Conservation (phyloP, 768 basidiomycete species). For the Piloderma croceum region DNA sequence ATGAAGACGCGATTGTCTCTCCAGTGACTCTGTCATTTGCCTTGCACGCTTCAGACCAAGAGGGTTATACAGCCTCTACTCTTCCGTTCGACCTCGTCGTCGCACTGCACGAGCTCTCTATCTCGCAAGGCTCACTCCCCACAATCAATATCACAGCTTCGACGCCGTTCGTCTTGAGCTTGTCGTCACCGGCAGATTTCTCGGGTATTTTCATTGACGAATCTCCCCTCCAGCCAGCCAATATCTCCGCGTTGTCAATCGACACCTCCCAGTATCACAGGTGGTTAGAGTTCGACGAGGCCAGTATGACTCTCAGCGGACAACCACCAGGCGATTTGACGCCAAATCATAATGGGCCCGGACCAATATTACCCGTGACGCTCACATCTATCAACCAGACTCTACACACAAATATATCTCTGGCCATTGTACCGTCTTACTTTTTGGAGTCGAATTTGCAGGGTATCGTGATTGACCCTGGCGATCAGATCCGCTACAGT, state of each 20-base stretch:
- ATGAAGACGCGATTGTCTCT: slow-evolving; percentile 30
- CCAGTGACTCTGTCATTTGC: slow-evolving; percentile 45
- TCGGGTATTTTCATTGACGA: slow-evolving; percentile 61
- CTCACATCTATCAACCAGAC: slow-evolving; percentile 66
- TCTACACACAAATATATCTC: slow-evolving; percentile 52
- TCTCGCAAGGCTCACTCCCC: slow-evolving; percentile 40
- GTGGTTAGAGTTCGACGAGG: slow-evolving; percentile 60
- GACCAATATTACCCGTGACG: slow-evolving; percentile 48
- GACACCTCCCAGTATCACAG: slow-evolving; percentile 49
- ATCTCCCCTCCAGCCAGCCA: slow-evolving; percentile 45
- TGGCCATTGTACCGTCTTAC: slow-evolving; percentile 68
- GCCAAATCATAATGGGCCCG: slow-evolving; percentile 23
- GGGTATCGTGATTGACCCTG: slow-evolving; percentile 48
- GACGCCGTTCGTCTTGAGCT: slow-evolving; percentile 45
- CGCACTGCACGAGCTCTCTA: slow-evolving; percentile 62
- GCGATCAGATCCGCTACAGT: slow-evolving; percentile 45
- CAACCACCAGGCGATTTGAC: slow-evolving; percentile 45
- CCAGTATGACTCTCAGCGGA: slow-evolving; percentile 57
- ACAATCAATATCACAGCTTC: slow-evolving; percentile 68
- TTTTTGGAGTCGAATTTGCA: slow-evolving; percentile 59
- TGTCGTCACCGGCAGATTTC: slow-evolving; percentile 54
- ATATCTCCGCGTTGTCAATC: slow-evolving; percentile 53
- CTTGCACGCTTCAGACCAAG: slow-evolving; percentile 66
- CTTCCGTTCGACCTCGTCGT: slow-evolving; percentile 64
- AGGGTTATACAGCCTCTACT: slow-evolving; percentile 59